Base-by-base conservation (phyloP, 2,329 filamentous ascomycete genomes). In the Diaporthe aspalathi region DNA sequence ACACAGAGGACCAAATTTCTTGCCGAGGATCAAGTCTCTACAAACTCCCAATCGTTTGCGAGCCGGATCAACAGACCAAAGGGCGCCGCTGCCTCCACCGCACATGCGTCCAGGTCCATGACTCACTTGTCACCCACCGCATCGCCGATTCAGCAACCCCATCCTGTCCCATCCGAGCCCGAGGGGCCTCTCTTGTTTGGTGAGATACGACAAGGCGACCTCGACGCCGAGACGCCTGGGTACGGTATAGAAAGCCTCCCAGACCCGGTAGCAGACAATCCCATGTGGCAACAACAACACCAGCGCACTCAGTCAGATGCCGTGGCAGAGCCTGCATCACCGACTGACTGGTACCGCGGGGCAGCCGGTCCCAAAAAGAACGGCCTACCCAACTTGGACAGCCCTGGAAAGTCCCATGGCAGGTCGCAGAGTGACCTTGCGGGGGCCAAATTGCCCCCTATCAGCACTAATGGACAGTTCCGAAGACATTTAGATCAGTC, bases 181-280 rank as follows among this genome's bases (percentile, higher is more conserved):
- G 67, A 57, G 16, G 84, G 85, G 68, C 86, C 86, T 73, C 88
- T 93, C 45, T 82, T 95, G 24, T 95, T 95, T 82, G 93, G 93
- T 47, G 93, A 95, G 80, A 87, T 95, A 75, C 82, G 90, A 35
- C 86, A 89, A n/a, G 84, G 89, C 47, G 85, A 89, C 75, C 85
- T 84, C 76, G 84, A 88, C 74, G 78, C 84, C 32, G 80, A 84
- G 24, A 82, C 86, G 62, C 83, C 85, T 66, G 90, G 89, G 6
- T 90, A 89, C 81, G 91, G 91, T 66, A 92, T 92, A 74, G 83
- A 87, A 72, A 87, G 91, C 80, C 91, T 91, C 27, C 93, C 92
- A 53, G 93, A 95, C 77, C 91, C 92, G n/a, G 90, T 87, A 78
- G 81, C 92, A 74, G 85, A 87, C 73, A 87, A 86, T 75, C 81